Evolutionary conservation across 2,329 filamentous ascomycete species (phyloP), one percentile per base, ranked within the genome.

Genomic region (Diaporthe ampelina): DNA sequence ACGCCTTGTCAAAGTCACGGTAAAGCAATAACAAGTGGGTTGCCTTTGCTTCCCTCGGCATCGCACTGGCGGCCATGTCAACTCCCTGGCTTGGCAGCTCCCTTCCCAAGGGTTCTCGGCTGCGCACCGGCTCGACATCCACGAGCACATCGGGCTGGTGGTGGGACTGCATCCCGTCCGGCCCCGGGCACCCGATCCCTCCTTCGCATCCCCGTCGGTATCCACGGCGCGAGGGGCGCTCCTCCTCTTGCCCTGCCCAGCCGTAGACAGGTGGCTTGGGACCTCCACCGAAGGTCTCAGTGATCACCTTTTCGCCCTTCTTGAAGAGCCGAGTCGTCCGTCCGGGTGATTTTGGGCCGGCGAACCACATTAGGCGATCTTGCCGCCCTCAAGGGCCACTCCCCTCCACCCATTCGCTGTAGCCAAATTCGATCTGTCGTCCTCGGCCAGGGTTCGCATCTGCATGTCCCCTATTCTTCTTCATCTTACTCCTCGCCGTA

Each of bases 401-500:
- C 13, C n/a, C 15, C 48, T 52, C 26, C 45, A 24, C n/a, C 17
- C 13, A 15, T 21, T 29, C 40, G 63, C 32, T n/a, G 29, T 19
- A 37, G n/a, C 35, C 26, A 26, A 15, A 9, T 21, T 21, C 71
- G 24, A 40, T 19, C 3, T 40, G 19, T 56, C 15, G 48, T 15
- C 67, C 58, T 45, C 10, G 52, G 32, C 29, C 35, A 32, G 67
- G 37, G 3, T 63, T 45, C 24, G 37, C 58, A 26, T 43, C 10
- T 50, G 35, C 10, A 37, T 37, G 35, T 37, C 11, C 43, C 24
- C 57, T 56, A 37, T 37, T 67, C 37, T 13, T 43, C 15, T 3
- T 43, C 40, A 43, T 10, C 82, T 73, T 73, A 70, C 63, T 79
- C 80, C 15, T 83, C 81, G 45, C 82, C 86, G 72, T 90, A 96